Evolutionary conservation across 148 eudicot genomes (phyloP), one percentile per base, ranked within the genome.

Genomic region (Mesembryanthemum crystallinum): DNA sequence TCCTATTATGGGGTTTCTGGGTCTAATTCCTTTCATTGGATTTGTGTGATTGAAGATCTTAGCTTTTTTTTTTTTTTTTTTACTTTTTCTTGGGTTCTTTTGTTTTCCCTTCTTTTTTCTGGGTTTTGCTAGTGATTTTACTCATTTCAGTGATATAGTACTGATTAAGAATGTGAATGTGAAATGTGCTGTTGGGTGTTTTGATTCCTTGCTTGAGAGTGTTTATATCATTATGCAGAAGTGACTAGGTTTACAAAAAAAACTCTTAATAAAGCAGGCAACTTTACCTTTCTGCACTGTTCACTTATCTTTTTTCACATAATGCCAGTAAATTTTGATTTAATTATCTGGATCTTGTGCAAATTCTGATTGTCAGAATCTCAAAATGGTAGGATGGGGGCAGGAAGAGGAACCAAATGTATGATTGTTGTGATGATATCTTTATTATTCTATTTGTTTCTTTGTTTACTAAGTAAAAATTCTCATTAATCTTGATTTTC

Each of bases 21-120:
- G 80, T 72, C 74, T 73, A 71, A 77, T 88, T 84, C 87, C 76
- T 83, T 87, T 77, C 87, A 81, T 75, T 87, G 85, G 75, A 64
- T 81, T 77, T 76, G 74, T 82, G 80, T 75, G 75, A 80, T 87
- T 83, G 8, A 79, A 88, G 92, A 87, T 90, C 86, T 82, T 51
- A 51, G 32, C 85, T 83, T 88, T 88, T 73, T 45, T 21, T 55
- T 0, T 52, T 73, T 76, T 13, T 63, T 70, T 60, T 61, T 54
- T 68, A 73, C 72, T 76, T 59, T 58, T 33, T 67, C 64, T 47
- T 30, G 52, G 32, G 65, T 59, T 64, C 63, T 67, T 52, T 71
- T n/a, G n/a, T n/a, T n/a, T n/a, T n/a, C n/a, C n/a, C n/a, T n/a
- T n/a, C n/a, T 59, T 69, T 72, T 30, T 62, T 21, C 18, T 66